Conservation (phyloP, 345 rosid genomes). For the Eutrema japonicum region DNA sequence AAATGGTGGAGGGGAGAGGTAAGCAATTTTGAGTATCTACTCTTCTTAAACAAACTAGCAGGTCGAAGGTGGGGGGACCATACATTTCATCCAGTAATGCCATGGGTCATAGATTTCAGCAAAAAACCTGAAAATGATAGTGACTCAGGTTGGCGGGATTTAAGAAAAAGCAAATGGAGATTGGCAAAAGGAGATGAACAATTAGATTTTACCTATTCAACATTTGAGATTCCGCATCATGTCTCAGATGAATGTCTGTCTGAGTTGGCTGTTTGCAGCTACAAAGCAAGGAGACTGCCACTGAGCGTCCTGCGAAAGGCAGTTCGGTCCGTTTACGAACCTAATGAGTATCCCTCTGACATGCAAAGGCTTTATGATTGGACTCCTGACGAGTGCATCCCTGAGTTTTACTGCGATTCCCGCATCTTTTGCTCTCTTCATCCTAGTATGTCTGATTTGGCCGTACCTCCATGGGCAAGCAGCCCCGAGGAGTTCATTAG, state of each 20-base stretch:
- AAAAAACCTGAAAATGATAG: conserved; percentile 68
- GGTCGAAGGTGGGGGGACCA: conserved; percentile 98
- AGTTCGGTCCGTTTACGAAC: conserved; percentile 93
- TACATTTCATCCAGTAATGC: conserved; percentile 91
- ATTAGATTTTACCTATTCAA: conserved; percentile 86
- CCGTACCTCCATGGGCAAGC: conserved; percentile 86
- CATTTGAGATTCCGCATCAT: conserved; percentile 94
- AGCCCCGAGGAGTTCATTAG: conserved; percentile 83
- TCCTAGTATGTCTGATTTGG: conserved; percentile 86
- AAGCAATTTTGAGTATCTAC: conserved; percentile 88
- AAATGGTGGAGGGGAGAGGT: conserved; percentile 91
- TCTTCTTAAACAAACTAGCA: conserved; percentile 74
- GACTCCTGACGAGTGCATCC: conserved; percentile 99
- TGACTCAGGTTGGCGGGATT: conserved; percentile 87
- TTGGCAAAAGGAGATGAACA: conserved; percentile 98
- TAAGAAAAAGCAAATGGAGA: conserved; percentile 96
- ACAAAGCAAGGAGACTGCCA: conserved; percentile 95
- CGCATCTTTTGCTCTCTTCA: conserved; percentile 72
- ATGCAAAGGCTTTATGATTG: conserved; percentile 96
- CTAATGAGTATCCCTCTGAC: conserved; percentile 93
- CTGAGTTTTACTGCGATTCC: conserved; percentile 88
- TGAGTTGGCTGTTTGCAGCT: conserved; percentile 97
- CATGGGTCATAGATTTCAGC: conserved; percentile 96
- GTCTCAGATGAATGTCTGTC: conserved; percentile 98
- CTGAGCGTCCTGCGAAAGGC: conserved; percentile 83